Base-by-base conservation (phyloP, 768 basidiomycete species). In the Trametes elegans region DNA sequence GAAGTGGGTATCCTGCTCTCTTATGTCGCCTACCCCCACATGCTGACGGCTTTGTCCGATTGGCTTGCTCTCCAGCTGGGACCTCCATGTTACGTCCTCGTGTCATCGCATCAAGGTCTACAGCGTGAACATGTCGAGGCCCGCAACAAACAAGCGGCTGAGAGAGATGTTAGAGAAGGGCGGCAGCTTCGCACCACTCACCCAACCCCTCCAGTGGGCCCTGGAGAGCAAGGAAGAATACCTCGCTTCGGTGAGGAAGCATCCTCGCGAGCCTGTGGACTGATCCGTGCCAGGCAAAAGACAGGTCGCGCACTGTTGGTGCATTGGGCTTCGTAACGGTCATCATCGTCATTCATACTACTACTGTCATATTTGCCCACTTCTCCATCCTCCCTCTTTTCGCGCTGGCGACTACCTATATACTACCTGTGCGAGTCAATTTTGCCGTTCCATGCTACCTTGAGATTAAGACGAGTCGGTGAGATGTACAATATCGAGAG, bases 51-150 rank as follows among this genome's bases (percentile, higher is more conserved):
- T 13, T 35, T 44, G 19, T 42, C 23, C 0, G 11, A 26, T 34
- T 42, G 21, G 43, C n/a, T 26, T 26, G 23, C 18, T 24, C 26
- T 26, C 5, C 23, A 79, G 76, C 64, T 78, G 78, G 78, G 77
- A 77, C 52, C 69, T 78, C 26, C 80, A 81, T 53, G 79, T 81
- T 40, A 80, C 79, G 0, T 80, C 79, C 13, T 79, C 79, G 1
- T 73, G 69, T 53, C 79, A 81, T 52, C 75, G 79, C 24, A 77
- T 83, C 70, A 79, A 79, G 64, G 40, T 83, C 1, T 81, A 79
- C 67, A 78, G 77, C 60, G 76, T 83, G 51, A 81, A 80, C 64
- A 71, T 55, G 44, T 64, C 73, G 2, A 68, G 64, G 42, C 72
- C 74, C 1, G 73, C 70, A 14, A 80, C 81, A 3, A 73, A 71